These are phyloP conservation scores for Otatea glauca DNA, from an alignment of 176 grass and related monocot species.

Conservation along the genomic window DNA sequence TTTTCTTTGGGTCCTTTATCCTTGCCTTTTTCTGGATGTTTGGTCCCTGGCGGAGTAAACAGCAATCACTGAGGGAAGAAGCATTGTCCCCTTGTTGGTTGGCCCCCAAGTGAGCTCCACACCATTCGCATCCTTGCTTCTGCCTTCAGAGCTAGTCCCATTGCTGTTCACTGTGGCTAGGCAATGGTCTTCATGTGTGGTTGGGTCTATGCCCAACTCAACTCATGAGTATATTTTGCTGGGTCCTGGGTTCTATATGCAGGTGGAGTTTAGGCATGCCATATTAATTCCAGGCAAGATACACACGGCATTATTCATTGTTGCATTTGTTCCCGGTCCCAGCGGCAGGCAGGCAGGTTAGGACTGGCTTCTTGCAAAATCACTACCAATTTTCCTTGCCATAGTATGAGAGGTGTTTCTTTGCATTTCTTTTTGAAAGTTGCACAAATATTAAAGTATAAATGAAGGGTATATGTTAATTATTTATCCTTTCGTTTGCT, in stretches of 20 bases:
- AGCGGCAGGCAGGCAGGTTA: slow-evolving; percentile 38
- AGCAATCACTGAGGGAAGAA: slow-evolving; percentile 64
- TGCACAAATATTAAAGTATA: no score
- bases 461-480: no score
- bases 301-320: slow-evolving; percentile 46
- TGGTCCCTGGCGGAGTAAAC: slow-evolving; percentile 69
- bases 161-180: slow-evolving; percentile 43
- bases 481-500: no score
- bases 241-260: slow-evolving; percentile 18
- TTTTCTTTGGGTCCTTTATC: slow-evolving; percentile 43
- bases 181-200: slow-evolving; percentile 52
- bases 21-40: slow-evolving; percentile 38
- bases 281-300: slow-evolving; percentile 44
- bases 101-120: slow-evolving; percentile 42
- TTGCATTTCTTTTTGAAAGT: no score
- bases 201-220: slow-evolving; percentile 49
- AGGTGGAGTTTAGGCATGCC: slow-evolving; percentile 28
- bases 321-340: slow-evolving; percentile 49
- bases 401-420: no score
- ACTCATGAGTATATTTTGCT: slow-evolving; percentile 47
- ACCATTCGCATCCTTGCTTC: slow-evolving; percentile 37
- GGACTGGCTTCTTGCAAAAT: neutral
- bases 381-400: neutral
- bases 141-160: slow-evolving; percentile 28
- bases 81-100: slow-evolving; percentile 59